Base-by-base conservation (phyloP, 768 basidiomycete genomes). In the Tylopilus subfusipes region DNA sequence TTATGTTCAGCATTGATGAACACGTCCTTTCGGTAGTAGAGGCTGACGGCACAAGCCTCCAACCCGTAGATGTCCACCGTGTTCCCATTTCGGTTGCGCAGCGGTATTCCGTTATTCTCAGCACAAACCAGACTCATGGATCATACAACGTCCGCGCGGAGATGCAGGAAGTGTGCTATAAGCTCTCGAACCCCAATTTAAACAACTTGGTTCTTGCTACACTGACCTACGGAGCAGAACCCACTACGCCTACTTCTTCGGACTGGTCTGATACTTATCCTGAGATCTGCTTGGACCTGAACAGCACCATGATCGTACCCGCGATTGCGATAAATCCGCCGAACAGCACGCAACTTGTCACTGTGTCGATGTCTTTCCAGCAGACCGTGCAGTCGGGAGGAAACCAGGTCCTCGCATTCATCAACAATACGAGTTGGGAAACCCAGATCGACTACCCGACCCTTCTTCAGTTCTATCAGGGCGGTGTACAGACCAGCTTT, bases 1-100 rank as follows among this genome's bases (percentile, higher is more conserved):
- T 78, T 42, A 62, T 72, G 33, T 77, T 80, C 65, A 74, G 74
- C 13, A 66, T 82, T 44, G 79, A 81, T 49, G 59, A 55, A 11
- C 81, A 82, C 55, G 63, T 69, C 2, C 73, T 82, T 29, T 72
- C 73, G 6, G 71, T 82, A 45, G 67, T 81, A 50, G 79, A 80
- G 52, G 77, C 74, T 4, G 81, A 82, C 44, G 80, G 79, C 25
- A 78, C 71, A 4, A 66, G 69, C 25, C 66, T 82, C 42, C 54
- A 63, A 21, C 76, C 78, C 1, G 70, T 68, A 40, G 39, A 53
- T 14, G 78, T 79, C 11, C 59, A 74, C 18, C 70, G 73, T 13
- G 61, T 82, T 51, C 67, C 68, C 3, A 48, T 81, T 52, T 72
- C 72, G 24, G 70, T 80, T 40, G 80, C 78, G 2, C 80, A 81